These are phyloP conservation scores for Beauveria pseudobassiana DNA, from an alignment of 2,329 filamentous ascomycete species.

Conservation along the genomic window DNA sequence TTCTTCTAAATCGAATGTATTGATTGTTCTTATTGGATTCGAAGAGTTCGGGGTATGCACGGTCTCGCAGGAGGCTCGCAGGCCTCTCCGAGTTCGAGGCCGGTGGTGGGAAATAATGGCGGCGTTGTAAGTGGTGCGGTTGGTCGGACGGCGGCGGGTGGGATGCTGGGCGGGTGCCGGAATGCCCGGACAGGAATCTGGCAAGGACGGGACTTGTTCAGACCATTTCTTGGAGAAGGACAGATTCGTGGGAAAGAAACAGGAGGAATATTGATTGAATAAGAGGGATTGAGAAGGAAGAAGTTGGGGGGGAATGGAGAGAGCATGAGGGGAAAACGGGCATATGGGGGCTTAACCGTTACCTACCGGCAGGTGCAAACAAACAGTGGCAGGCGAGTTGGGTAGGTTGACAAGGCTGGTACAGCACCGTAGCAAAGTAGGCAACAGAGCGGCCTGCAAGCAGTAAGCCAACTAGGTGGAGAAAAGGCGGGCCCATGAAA, in stretches of 20 bases:
- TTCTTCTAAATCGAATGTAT: neutral
- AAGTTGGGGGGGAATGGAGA: neutral
- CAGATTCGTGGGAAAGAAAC: neutral
- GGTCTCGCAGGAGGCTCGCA: neutral
- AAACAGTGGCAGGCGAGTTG: neutral
- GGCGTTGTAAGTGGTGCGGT: neutral
- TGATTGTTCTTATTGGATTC: neutral
- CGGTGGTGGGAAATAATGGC: neutral
- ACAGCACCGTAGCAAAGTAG: too few relatives aligned
- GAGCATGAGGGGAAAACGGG: neutral
- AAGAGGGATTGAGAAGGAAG: neutral
- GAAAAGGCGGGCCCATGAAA: neutral
- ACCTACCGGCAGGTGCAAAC: neutral
- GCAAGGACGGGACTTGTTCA: neutral
- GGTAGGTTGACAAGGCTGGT: neutral
- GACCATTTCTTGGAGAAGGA: neutral
- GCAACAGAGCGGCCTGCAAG: neutral
- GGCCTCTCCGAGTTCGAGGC: neutral
- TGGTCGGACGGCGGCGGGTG: neutral
- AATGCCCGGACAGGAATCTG: neutral
- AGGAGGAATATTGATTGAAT: neutral
- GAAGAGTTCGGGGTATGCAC: neutral
- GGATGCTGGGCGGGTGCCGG: neutral
- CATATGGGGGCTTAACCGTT: neutral
- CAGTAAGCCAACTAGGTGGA: neutral